A percentile compares a stretch with the other conserved stretches of the same genome.
phyloP scores from a whole-genome alignment of 768 basidiomycete genomes.

The Podaxis sp. region DNA sequence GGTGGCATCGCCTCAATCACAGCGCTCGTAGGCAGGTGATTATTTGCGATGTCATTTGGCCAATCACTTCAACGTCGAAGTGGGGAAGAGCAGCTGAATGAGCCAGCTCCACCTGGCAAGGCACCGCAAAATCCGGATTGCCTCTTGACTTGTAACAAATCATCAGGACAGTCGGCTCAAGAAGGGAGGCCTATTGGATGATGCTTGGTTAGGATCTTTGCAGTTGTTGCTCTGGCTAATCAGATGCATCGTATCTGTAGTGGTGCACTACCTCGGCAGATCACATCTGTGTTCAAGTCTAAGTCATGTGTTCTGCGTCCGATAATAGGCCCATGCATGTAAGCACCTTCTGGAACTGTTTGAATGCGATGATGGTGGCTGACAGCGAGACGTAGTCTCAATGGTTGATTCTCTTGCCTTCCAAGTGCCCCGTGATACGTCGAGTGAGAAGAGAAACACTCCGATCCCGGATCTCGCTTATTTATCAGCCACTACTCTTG shows the following conservation, averaged over 20 bases:
- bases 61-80: not conserved
- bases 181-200: not conserved
- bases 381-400: not conserved
- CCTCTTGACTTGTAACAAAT: not conserved
- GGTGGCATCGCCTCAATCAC: not conserved
- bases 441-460: not conserved
- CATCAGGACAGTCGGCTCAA: not conserved
- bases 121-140: not conserved
- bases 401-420: not conserved
- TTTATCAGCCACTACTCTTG: not conserved
- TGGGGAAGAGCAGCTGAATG: not conserved
- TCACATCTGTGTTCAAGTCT: not conserved
- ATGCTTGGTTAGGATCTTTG: not conserved
- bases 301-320: not conserved
- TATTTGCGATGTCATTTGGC: not conserved
- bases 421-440: not conserved
- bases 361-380: not conserved
- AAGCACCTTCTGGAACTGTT: not conserved
- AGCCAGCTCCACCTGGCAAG: not conserved
- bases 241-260: not conserved
- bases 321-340: not conserved
- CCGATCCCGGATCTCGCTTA: not conserved
- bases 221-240: not conserved
- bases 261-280: not conserved
- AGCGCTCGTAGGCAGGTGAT: not conserved